phyloP scores from a whole-genome alignment of 1,139 yeast species.

The Hemisphaericaspora xylofermentans region DNA sequence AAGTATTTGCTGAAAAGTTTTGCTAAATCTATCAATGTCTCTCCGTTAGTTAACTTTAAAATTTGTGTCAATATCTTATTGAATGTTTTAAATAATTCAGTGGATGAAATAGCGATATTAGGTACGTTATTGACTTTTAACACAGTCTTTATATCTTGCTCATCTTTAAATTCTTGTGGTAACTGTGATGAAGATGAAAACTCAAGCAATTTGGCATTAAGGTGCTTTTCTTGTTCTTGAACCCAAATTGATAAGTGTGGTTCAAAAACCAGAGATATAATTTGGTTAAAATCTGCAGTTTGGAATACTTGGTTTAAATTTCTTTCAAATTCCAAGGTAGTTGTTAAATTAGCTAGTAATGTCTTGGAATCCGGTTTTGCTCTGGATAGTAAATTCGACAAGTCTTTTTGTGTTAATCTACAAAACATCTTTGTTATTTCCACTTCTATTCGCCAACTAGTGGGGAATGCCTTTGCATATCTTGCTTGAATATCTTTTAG shows the following conservation, averaged over 20 bases:
- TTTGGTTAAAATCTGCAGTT: constrained; percentile 42
- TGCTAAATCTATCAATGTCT: constrained; percentile 62
- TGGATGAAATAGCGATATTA: constrained; percentile 75
- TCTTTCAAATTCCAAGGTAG: constrained; percentile 69
- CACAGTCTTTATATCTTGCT: constrained; percentile 31
- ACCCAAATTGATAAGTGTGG: constrained; percentile 87
- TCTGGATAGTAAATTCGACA: constrained; percentile 34
- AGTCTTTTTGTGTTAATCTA: constrained; percentile 65
- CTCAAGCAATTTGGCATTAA: constrained; percentile 61
- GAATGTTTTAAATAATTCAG: constrained; percentile 78
- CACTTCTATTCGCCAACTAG: constrained; percentile 67
- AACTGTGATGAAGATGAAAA: constrained; percentile 52
- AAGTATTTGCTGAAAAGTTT: constrained; percentile 68
- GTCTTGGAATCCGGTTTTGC: constrained; percentile 50
- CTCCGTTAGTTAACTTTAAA: constrained; percentile 71
- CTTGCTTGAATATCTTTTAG: constrained; percentile 58
- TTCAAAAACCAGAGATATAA: constrained; percentile 74
- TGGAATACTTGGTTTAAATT: constrained; percentile 60
- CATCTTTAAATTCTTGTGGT: constrained; percentile 35
- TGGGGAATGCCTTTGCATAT: constrained; percentile 59
- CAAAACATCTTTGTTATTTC: constrained; percentile 66
- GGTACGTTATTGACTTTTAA: constrained; percentile 47
- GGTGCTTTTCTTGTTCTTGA: constrained; percentile 70
- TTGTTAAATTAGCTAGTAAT: constrained; percentile 45
- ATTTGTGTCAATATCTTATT: constrained; percentile 73